Conservation (phyloP, 2,329 filamentous ascomycete species). For the Penicillium crustosum region DNA sequence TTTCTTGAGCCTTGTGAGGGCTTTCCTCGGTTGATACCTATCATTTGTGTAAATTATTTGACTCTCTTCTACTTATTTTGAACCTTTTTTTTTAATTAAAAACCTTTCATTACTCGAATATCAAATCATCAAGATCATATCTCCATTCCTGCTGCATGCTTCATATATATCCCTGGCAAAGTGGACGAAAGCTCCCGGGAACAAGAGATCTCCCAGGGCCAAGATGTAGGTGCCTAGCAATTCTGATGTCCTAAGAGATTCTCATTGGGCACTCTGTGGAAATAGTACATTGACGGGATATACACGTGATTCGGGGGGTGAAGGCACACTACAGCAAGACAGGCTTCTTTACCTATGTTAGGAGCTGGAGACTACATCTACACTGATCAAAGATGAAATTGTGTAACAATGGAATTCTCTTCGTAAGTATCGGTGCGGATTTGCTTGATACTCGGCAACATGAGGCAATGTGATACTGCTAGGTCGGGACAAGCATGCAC, state of each 20-base stretch:
- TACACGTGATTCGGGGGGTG: neutral
- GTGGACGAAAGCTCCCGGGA: too few relatives aligned
- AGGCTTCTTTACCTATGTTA: neutral
- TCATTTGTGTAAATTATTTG: constrained; percentile 1
- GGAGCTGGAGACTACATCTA: neutral
- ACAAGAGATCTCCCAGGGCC: too few relatives aligned
- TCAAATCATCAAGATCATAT: too few relatives aligned
- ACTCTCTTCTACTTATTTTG: neutral
- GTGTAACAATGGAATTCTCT: constrained; percentile 7
- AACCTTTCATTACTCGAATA: neutral
- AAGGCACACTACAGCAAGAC: neutral
- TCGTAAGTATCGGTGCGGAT: constrained; percentile 1
- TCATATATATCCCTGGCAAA: too few relatives aligned
- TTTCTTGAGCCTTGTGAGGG: neutral
- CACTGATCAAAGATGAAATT: neutral
- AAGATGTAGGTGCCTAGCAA: too few relatives aligned
- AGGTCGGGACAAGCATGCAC: constrained; percentile 7
- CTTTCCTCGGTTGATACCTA: constrained; percentile 10
- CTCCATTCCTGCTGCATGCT: too few relatives aligned
- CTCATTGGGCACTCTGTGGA: neutral
- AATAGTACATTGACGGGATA: neutral
- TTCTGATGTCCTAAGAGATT: too few relatives aligned
- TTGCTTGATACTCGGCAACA: constrained; percentile 5
- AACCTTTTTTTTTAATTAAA: neutral
- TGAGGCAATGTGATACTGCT: constrained; percentile 2